Conservation (phyloP, 345 rosid genomes). For the Theobroma cacao region DNA sequence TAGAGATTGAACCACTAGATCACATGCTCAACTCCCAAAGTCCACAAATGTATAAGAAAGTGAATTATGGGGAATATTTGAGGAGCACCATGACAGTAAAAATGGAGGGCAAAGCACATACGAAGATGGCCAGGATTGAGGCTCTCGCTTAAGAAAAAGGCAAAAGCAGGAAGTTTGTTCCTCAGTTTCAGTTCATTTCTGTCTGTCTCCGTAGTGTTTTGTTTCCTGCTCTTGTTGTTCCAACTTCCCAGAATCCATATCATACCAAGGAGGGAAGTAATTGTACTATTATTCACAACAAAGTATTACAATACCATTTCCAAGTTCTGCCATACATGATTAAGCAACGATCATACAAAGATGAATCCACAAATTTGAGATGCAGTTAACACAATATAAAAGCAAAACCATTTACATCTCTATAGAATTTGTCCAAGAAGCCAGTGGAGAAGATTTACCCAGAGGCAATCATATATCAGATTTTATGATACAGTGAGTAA, state of each 20-base stretch:
- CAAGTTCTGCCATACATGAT: not conserved
- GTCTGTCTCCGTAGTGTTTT: not conserved
- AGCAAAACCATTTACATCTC: not conserved
- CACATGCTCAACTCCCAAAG: constrained; percentile 3
- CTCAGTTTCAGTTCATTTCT: not conserved
- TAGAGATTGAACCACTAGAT: constrained; percentile 26
- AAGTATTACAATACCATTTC: not conserved
- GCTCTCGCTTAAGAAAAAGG: not conserved
- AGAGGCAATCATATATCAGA: not conserved
- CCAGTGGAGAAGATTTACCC: not conserved
- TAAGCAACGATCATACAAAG: not conserved
- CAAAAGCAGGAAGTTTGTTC: not conserved
- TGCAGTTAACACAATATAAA: not conserved
- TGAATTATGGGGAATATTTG: constrained; percentile 19
- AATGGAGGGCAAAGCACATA: constrained; percentile 24
- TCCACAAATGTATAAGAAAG: constrained; percentile 14
- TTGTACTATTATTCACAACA: not conserved
- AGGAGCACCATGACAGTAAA: constrained; percentile 20
- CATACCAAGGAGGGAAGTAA: not conserved
- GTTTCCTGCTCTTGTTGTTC: not conserved
- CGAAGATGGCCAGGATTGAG: constrained; percentile 8
- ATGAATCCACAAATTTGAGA: not conserved
- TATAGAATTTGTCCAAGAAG: not conserved
- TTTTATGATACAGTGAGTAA: not conserved
- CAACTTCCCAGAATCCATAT: not conserved